Percentiles rank a stretch among this genome's conserved stretches.
Conservation (phyloP, 805 yeast species). For the Yarrowia sp. region DNA sequence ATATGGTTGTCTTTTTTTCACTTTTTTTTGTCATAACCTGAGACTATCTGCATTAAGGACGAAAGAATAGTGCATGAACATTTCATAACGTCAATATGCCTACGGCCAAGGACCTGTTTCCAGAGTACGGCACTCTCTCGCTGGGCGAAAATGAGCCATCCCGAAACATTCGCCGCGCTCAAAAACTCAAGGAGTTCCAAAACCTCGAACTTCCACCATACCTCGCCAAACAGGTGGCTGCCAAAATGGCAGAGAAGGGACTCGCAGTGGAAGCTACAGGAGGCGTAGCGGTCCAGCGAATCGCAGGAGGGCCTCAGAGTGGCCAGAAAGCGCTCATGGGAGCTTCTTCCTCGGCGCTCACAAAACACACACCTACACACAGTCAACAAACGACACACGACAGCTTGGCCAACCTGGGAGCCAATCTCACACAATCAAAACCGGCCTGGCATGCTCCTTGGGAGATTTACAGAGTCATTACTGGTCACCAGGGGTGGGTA, state of each 20-base stretch:
- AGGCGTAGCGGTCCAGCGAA: conserved; percentile 11
- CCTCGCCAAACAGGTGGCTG: conserved; percentile 24
- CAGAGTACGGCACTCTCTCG: conserved; percentile 17
- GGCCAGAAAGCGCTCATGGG: conserved; percentile 3
- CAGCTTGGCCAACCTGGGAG: conserved; percentile 23
- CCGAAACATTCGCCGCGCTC: conserved; percentile 4
- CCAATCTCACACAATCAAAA: conserved; percentile 27
- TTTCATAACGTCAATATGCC: conserved; percentile 1
- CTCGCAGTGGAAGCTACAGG: conserved; percentile 18
- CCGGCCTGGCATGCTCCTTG: conserved; percentile 59
- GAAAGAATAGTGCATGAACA: not conserved
- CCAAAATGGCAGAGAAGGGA: conserved; percentile 27
- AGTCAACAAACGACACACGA: not conserved
- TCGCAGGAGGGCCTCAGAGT: conserved; percentile 4
- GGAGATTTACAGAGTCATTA: conserved; percentile 68
- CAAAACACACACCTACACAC: not conserved
- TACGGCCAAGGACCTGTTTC: conserved; percentile 5
- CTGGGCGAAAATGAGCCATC: conserved; percentile 11
- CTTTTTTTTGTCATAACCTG: not conserved
- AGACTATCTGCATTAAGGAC: not conserved
- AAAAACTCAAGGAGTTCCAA: conserved; percentile 19
- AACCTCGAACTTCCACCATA: conserved; percentile 25
- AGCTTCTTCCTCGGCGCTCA: conserved; percentile 3
- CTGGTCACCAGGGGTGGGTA: conserved; percentile 94
- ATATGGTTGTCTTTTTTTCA: not conserved